phyloP scores from a whole-genome alignment of 2,329 filamentous ascomycete genomes.

The Fusarium paranaense region DNA sequence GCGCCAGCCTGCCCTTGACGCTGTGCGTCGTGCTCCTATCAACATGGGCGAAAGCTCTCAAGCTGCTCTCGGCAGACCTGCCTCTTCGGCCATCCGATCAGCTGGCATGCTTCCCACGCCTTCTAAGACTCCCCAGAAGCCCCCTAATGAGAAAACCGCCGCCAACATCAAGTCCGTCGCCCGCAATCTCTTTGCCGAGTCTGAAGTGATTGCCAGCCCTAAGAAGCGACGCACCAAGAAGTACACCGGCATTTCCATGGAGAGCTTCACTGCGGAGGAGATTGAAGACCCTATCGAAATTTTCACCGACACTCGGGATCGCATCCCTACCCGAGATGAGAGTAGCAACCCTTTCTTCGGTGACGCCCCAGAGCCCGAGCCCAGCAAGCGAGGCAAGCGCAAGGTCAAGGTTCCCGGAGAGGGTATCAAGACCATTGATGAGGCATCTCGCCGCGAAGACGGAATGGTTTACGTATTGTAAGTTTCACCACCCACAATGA shows the following conservation, averaged over 20 bases:
- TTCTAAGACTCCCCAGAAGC: constrained; percentile 80
- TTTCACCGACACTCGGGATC: constrained; percentile 84
- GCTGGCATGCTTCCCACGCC: constrained; percentile 79
- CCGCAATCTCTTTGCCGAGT: constrained; percentile 71
- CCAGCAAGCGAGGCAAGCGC: constrained; percentile 65
- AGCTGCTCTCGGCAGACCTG: constrained; percentile 55
- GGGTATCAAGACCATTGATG: constrained; percentile 69
- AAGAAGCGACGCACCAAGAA: constrained; percentile 70
- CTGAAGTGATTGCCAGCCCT: constrained; percentile 69
- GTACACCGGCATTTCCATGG: constrained; percentile 65
- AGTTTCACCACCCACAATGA: constrained; percentile 53
- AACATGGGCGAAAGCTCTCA: constrained; percentile 57
- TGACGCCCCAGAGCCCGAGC: constrained; percentile 53
- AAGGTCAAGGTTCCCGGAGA: constrained; percentile 68
- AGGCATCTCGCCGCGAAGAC: constrained; percentile 73
- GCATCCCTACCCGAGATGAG: constrained; percentile 75
- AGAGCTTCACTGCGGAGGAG: constrained; percentile 70
- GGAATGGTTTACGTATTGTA: constrained; percentile 84
- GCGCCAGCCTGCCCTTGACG: constrained; percentile 59
- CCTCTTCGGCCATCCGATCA: constrained; percentile 48
- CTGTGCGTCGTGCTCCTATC: constrained; percentile 60
- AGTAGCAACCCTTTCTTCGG: constrained; percentile 81
- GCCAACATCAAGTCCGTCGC: constrained; percentile 66
- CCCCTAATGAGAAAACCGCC: constrained; percentile 62
- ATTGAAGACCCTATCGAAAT: constrained; percentile 73